Evolutionary conservation across 768 basidiomycete genomes (phyloP).

Genomic region (Ramaria rubella): DNA sequence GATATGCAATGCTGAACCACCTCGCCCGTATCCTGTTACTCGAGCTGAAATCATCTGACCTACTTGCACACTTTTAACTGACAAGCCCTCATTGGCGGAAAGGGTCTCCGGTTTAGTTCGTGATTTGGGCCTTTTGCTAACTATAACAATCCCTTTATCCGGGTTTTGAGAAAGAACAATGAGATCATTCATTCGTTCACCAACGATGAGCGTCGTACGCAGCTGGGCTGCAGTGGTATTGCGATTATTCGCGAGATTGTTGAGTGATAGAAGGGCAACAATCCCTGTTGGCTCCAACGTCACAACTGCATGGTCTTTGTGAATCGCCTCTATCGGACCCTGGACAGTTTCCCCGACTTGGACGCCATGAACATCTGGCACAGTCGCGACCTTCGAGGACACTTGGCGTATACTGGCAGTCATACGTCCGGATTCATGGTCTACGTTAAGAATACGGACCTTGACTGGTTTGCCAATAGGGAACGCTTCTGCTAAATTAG

Average conservation of each 20-base stretch:
- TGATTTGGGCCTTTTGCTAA: constrained; percentile 63
- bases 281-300: constrained; percentile 62
- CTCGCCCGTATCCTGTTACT: constrained; percentile 64
- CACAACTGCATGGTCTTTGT: constrained; percentile 77
- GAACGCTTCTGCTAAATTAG: constrained; percentile 56
- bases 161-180: constrained; percentile 85
- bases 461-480: constrained; percentile 76
- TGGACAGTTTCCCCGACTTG: constrained; percentile 70
- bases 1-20: constrained; percentile 68
- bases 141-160: constrained; percentile 81
- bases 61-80: constrained; percentile 56
- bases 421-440: constrained; percentile 55
- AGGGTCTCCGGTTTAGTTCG: constrained; percentile 32
- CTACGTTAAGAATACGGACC: constrained; percentile 67
- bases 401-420: constrained; percentile 86
- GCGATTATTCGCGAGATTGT: constrained; percentile 79
- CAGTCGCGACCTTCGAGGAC: constrained; percentile 39
- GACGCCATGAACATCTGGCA: constrained; percentile 61
- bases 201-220: constrained; percentile 52
- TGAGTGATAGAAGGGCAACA: constrained; percentile 79
- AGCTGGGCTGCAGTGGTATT: constrained; percentile 60
- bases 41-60: constrained; percentile 78
- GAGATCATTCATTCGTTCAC: constrained; percentile 67
- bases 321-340: constrained; percentile 71
- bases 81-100: constrained; percentile 44